Base-by-base conservation (phyloP, 768 basidiomycete genomes). In the Candolleomyces aberdarensis region DNA sequence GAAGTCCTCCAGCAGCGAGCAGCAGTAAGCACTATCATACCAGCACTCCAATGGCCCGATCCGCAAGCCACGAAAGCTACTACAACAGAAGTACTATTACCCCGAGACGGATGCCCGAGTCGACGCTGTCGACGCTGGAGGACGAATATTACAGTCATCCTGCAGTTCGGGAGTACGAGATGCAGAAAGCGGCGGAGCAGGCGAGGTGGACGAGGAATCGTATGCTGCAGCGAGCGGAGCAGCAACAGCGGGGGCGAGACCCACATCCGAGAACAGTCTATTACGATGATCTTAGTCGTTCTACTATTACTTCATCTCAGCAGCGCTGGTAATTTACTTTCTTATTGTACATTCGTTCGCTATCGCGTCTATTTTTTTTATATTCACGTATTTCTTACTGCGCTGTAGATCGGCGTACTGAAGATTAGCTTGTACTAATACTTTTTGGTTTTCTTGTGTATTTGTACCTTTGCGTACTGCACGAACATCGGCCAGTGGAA, bases 181-280 rank as follows among this genome's bases (percentile, higher is more conserved):
- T 61, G 55, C 60, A 57, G 49, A 61, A 61, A 48, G 60, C 60
- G 15, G 56, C 20, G 1, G 60, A 61, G 49, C 60, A 61, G 60
- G 60, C 60, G 10, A 13, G 26, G 49, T 61, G 55, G 54, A 56
- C 56, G 46, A 61, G 60, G 40, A 29, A 56, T 56, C 54, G 36
- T 13, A 36, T 39, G 54, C 40, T 56, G 54, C 15, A 31, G 52
- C 14, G 31, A 17, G 44, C 19, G 14, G 44, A 20, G 44, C 44
- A 46, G 15, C 44, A 46, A 3, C 44, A 46, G 19, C 44, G 44
- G 13, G 44, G 44, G 15, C 17, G 44, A 17, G 15, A 17, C 19
- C 17, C 44, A 11, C 44, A 46, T 36, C 9, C 44, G 14, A 46
- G 44, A 20, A 20, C 44, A 46, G 44, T 20, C 7, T 3, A 17